phyloP scores from a whole-genome alignment of 192 early-diverging fungal species.

The Fimicolochytrium jonesii region DNA sequence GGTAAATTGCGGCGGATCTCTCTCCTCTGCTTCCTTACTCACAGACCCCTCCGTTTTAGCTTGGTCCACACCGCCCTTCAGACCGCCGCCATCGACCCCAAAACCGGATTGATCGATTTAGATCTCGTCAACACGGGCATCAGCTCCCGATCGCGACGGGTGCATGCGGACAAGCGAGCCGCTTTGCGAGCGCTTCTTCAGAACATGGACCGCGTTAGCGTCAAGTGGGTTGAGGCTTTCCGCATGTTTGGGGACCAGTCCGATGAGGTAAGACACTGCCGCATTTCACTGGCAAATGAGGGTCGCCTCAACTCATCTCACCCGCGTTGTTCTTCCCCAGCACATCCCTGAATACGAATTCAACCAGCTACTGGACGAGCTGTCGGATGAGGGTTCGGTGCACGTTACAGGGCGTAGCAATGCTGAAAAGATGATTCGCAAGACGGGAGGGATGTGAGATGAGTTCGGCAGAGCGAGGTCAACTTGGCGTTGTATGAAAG shows the following conservation, averaged over 20 bases:
- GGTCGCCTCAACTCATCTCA: neutral
- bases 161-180: conserved; percentile 54
- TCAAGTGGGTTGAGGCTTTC: conserved; percentile 29
- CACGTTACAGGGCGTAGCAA: conserved; percentile 26
- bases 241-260: conserved; percentile 23
- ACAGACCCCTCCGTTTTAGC: conserved; percentile 40
- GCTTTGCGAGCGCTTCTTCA: conserved; percentile 41
- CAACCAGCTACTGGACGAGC: conserved; percentile 33
- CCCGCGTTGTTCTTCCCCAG: neutral
- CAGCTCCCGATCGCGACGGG: conserved; percentile 66
- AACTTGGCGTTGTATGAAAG: no score
- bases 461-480: neutral
- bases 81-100: conserved; percentile 86
- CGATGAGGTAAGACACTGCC: conserved; percentile 7
- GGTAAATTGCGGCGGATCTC: neutral
- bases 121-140: conserved; percentile 90
- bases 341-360: conserved; percentile 33
- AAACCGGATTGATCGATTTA: conserved; percentile 89
- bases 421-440: conserved; percentile 31
- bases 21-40: conserved; percentile 1
- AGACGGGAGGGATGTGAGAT: neutral
- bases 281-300: neutral
- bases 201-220: neutral
- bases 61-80: conserved; percentile 87
- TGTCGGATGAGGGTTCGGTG: conserved; percentile 30